phyloP scores from a whole-genome alignment of 2,329 filamentous ascomycete genomes.

The Trichocomaceae sp. region DNA sequence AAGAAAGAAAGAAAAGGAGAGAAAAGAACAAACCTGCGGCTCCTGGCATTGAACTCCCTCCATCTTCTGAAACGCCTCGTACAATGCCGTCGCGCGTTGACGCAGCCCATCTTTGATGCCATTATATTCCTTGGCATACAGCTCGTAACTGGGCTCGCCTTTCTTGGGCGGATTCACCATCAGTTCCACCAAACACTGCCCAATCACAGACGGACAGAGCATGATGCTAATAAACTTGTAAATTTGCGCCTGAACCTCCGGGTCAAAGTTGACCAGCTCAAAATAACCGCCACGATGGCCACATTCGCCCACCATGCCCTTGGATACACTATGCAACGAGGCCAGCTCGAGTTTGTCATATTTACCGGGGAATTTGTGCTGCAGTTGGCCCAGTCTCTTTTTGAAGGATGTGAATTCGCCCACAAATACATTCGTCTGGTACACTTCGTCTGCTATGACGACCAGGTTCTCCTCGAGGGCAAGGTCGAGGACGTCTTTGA shows the following conservation, averaged over 20 bases:
- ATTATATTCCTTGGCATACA: constrained; percentile 81
- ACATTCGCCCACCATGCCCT: constrained; percentile 98
- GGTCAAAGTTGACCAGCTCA: constrained; percentile 84
- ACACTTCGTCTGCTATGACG: constrained; percentile 92
- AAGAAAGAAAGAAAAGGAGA: neutral
- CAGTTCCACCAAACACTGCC: constrained; percentile 91
- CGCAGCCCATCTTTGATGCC: constrained; percentile 71
- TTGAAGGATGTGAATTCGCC: constrained; percentile 97
- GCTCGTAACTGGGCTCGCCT: constrained; percentile 74
- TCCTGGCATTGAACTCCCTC: constrained; percentile 87
- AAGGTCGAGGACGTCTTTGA: constrained; percentile 78
- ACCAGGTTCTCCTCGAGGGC: constrained; percentile 80
- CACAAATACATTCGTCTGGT: constrained; percentile 97
- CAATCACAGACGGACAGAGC: constrained; percentile 89
- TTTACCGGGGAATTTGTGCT: constrained; percentile 63
- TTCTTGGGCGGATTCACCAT: constrained; percentile 92
- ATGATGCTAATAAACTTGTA: constrained; percentile 99
- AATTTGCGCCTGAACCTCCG: constrained; percentile 80
- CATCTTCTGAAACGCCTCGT: constrained; percentile 88
- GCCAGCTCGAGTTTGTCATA: constrained; percentile 85
- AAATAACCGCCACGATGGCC: constrained; percentile 97
- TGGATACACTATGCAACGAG: constrained; percentile 87
- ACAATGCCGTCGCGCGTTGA: constrained; percentile 74
- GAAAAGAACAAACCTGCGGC: constrained; percentile 53
- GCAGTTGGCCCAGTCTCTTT: constrained; percentile 70